Evolutionary conservation across 257 asterid species (phyloP).

Genomic region (Asclepias syriaca): DNA sequence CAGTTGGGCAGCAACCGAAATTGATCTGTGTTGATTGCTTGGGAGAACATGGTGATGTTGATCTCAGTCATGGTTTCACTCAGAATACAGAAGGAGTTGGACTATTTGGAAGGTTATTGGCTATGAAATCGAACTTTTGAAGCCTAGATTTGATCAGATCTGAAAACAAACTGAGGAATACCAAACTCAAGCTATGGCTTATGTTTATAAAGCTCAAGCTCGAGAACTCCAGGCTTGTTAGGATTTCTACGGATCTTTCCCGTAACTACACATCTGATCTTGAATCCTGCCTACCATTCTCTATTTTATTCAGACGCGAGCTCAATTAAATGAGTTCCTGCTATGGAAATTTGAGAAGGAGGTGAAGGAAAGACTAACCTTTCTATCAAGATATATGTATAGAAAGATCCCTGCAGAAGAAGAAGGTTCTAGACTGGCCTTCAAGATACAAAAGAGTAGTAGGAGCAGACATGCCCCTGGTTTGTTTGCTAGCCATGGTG

Average conservation of each 20-base stretch:
- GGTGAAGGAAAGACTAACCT: constrained; percentile 29
- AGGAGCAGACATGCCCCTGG: no score
- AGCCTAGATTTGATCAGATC: constrained; percentile 41
- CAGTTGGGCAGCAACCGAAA: constrained; percentile 86
- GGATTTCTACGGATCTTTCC: constrained; percentile 37
- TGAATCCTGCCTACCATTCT: constrained; percentile 22
- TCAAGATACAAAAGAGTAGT: no score
- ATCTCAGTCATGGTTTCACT: constrained; percentile 24
- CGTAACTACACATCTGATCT: constrained; percentile 34
- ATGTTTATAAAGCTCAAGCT: constrained; percentile 51
- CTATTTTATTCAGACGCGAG: constrained; percentile 25
- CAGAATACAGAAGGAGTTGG: constrained; percentile 10
- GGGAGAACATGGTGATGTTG: constrained; percentile 93
- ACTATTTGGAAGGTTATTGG: constrained; percentile 29
- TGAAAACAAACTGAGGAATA: constrained; percentile 45
- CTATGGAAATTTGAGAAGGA: constrained; percentile 43
- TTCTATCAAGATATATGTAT: no score
- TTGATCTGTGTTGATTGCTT: constrained; percentile 90
- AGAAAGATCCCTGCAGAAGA: no score
- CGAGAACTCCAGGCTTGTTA: constrained; percentile 41
- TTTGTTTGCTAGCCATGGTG: no score
- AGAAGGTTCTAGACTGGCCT: no score
- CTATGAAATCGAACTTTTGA: constrained; percentile 41
- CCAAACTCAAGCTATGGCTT: constrained; percentile 28
- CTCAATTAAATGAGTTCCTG: constrained; percentile 29